These are phyloP conservation scores for Paramecium primaurelia DNA, from an alignment of 73 alveolate genomes.

Conservation along the genomic window DNA sequence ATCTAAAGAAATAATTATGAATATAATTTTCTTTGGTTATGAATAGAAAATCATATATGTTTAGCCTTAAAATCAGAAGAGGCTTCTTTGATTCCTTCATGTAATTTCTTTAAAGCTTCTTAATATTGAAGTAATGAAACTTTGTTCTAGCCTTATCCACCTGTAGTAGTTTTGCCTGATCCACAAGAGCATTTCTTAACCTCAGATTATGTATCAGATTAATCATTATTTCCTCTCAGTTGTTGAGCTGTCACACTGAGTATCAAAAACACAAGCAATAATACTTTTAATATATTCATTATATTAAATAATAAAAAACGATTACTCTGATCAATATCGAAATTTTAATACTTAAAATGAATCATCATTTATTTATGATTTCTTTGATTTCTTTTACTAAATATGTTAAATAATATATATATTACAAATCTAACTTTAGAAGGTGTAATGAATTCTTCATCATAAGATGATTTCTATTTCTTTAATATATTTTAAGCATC, in stretches of 20 bases:
- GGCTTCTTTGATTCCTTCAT: constrained; percentile 1
- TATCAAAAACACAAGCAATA: background rate
- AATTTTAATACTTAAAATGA: background rate
- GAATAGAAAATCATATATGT: background rate
- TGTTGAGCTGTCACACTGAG: background rate
- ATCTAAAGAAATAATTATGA: background rate
- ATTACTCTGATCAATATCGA: background rate
- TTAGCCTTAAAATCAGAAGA: background rate
- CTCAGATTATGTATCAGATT: background rate
- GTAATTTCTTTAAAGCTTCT: background rate
- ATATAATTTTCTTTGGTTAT: background rate
- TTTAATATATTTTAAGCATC: background rate
- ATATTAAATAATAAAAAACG: constrained; percentile 5
- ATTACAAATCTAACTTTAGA: background rate
- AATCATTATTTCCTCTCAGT: background rate
- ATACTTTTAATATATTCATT: background rate
- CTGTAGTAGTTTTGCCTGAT: background rate
- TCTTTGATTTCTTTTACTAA: background rate
- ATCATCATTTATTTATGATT: background rate
- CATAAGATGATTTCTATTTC: background rate
- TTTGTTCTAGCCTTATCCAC: background rate
- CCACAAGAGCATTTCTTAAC: background rate
- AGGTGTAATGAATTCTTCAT: background rate
- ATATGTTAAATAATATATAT: background rate
- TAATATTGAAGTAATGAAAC: background rate